Percentiles rank a stretch among this genome's conserved stretches.
Evolutionary conservation across 1,284 basidiomycete species (phyloP).

Genomic region (Tausonia pullulans): DNA sequence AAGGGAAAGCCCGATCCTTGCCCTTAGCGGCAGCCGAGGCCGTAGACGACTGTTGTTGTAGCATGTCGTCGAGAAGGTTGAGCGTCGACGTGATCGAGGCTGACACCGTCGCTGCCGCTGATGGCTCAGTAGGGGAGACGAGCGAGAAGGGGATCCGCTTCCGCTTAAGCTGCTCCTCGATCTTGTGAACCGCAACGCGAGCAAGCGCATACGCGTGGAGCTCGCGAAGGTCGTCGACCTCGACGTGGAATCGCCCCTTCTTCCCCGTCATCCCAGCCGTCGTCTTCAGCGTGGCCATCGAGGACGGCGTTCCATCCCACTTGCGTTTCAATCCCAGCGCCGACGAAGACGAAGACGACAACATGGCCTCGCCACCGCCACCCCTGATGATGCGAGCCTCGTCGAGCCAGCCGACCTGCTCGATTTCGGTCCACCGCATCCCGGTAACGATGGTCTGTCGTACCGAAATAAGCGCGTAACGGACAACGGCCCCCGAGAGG

Average conservation of each 20-base stretch:
- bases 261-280: background rate
- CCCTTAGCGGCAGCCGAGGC: constrained; percentile 9
- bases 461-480: constrained; percentile 26
- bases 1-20: constrained; percentile 14
- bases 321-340: constrained; percentile 20
- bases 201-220: constrained; percentile 40
- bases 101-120: constrained; percentile 4
- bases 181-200: constrained; percentile 74
- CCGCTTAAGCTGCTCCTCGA: constrained; percentile 75
- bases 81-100: no score
- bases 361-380: constrained; percentile 22
- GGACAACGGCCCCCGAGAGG: constrained; percentile 22
- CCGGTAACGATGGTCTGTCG: background rate
- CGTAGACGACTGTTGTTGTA: no score
- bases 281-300: background rate
- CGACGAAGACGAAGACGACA: constrained; percentile 24
- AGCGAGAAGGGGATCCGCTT: constrained; percentile 66
- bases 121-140: constrained; percentile 46
- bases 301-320: background rate
- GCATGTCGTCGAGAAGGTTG: no score
- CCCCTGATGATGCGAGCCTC: constrained; percentile 25
- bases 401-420: constrained; percentile 24
- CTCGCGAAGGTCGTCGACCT: constrained; percentile 27
- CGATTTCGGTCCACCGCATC: background rate
- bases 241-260: constrained; percentile 23